phyloP scores from a whole-genome alignment of 192 early-diverging fungal genomes.

The Rhizoclosmatium sp. region DNA sequence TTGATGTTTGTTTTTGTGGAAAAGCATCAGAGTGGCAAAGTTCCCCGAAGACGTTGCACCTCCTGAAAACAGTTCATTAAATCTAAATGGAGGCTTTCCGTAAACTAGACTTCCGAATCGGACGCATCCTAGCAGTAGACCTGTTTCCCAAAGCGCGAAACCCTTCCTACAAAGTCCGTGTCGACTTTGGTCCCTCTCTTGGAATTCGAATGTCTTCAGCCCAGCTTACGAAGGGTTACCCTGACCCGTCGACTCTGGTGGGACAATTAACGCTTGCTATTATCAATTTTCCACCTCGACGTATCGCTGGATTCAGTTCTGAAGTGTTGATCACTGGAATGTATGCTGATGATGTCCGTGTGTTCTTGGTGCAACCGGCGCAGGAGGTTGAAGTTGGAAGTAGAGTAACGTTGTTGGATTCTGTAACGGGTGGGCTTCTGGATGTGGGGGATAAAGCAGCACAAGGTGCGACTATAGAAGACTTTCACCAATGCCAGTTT shows the following conservation, averaged over 20 bases:
- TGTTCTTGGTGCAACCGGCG: constrained; percentile 12
- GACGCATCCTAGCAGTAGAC: not conserved
- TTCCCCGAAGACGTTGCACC: no score
- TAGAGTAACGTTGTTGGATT: not conserved
- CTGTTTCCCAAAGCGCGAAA: constrained; percentile 1
- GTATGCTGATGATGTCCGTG: constrained; percentile 1
- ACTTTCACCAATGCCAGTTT: constrained; percentile 4
- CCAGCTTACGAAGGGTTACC: constrained; percentile 15
- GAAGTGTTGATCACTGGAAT: constrained; percentile 7
- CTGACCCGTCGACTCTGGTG: not conserved
- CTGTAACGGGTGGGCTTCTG: not conserved
- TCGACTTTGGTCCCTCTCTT: not conserved
- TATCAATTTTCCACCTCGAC: not conserved
- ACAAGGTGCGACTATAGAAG: not conserved
- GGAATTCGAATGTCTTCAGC: not conserved
- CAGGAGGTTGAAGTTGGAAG: not conserved
- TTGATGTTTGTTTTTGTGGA: no score
- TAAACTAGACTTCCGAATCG: constrained; percentile 4
- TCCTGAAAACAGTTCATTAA: no score
- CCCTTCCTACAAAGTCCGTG: not conserved
- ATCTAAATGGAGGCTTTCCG: not conserved
- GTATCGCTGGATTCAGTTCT: constrained; percentile 4
- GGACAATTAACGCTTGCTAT: not conserved
- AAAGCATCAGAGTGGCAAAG: no score
- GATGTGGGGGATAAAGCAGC: not conserved